Percentiles rank a stretch among this genome's conserved stretches.
Evolutionary conservation across 768 basidiomycete species (phyloP).

Genomic region (Leccinum arenicola): DNA sequence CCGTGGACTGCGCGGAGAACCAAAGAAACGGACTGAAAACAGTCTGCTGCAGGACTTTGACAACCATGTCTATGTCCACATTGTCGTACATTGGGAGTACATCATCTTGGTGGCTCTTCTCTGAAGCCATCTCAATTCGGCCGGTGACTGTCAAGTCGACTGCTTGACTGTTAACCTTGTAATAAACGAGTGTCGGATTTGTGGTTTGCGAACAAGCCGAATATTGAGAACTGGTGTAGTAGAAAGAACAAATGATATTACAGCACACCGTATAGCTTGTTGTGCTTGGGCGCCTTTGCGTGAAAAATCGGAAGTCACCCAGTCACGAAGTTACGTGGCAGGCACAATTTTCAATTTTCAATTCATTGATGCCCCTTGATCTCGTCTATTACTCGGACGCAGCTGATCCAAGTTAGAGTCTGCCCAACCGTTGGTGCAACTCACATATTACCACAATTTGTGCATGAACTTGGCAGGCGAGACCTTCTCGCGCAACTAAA

Average conservation of each 20-base stretch:
- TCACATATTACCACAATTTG: no score
- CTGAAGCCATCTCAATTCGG: slow-evolving; percentile 6
- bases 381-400: no score
- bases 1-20: background rate
- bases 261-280: no score
- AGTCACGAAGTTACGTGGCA: no score
- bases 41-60: slow-evolving; percentile 78
- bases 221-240: background rate
- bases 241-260: background rate
- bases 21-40: slow-evolving; percentile 60
- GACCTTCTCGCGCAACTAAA: no score
- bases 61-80: slow-evolving; percentile 72
- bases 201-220: background rate
- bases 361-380: no score
- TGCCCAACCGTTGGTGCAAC: no score
- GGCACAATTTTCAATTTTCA: no score
- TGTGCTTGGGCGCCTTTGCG: background rate
- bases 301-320: no score
- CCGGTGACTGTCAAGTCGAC: background rate
- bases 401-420: no score
- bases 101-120: slow-evolving; percentile 27
- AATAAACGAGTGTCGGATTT: background rate
- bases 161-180: background rate
- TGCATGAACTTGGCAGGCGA: no score
- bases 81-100: slow-evolving; percentile 57